A percentile compares a stretch with the other conserved stretches of the same genome.
Conservation (phyloP, 441 rosid species). For the Arabidopsis hybrid region DNA sequence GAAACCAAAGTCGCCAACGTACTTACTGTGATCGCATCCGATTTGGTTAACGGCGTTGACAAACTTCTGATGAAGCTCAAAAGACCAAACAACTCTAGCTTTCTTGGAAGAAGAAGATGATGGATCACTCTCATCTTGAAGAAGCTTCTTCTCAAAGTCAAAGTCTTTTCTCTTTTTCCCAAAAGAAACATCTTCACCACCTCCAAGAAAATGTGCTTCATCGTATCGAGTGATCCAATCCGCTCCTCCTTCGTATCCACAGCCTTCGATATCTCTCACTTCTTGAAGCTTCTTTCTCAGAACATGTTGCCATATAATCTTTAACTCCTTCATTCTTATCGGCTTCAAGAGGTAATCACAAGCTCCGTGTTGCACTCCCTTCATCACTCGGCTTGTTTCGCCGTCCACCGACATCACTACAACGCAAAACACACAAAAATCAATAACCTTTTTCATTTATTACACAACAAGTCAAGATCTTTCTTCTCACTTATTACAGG, state of each 20-base stretch:
- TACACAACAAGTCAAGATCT: slow-evolving; percentile 30
- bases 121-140: slow-evolving; percentile 61
- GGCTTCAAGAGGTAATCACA: slow-evolving; percentile 85
- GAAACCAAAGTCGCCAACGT: slow-evolving; percentile 36
- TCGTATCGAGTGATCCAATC: slow-evolving; percentile 59
- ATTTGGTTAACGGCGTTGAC: slow-evolving; percentile 79
- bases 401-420: slow-evolving; percentile 91
- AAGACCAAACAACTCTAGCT: slow-evolving; percentile 79
- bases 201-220: slow-evolving; percentile 49
- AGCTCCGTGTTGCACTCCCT: slow-evolving; percentile 82
- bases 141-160: slow-evolving; percentile 57
- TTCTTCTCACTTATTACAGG: slow-evolving; percentile 72
- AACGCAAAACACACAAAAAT: slow-evolving; percentile 9
- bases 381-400: slow-evolving; percentile 75
- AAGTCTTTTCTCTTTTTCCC: slow-evolving; percentile 61
- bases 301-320: slow-evolving; percentile 85
- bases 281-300: slow-evolving; percentile 70
- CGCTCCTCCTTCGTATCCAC: slow-evolving; percentile 47
- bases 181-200: slow-evolving; percentile 59
- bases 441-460: not conserved
- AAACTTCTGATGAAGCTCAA: slow-evolving; percentile 84
- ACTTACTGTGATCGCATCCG: slow-evolving; percentile 79
- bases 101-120: slow-evolving; percentile 65
- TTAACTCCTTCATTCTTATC: slow-evolving; percentile 77
- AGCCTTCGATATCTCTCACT: slow-evolving; percentile 59